Evolutionary conservation across 106 monocot genomes (phyloP), one percentile per base, ranked within the genome.

Genomic region (Phalaenopsis equestris): DNA sequence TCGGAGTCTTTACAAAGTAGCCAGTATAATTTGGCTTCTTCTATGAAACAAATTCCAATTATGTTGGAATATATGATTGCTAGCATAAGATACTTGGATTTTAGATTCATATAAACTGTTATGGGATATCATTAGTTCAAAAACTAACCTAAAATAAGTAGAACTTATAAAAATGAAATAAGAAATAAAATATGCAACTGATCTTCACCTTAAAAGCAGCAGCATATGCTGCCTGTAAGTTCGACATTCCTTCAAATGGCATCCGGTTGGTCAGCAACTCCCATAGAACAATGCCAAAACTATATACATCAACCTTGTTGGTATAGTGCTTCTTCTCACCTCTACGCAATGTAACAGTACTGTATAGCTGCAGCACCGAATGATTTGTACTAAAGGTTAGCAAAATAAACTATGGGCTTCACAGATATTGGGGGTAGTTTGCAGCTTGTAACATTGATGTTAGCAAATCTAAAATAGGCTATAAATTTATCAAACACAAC

Each of bases 161-260:
- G 10, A 39, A 38, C 38, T 24, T 64, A 0, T 23, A 7, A 68
- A 7, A 39, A 39, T 39, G 6, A 42, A 74, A 19, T 43, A 42
- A 43, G 45, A 14, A 0, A 73, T 41, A 74, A 74, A 12, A 42
- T 1, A 74, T 1, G 8, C 1, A 42, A 42, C 7, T 61, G 37
- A 75, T 47, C 67, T 58, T 84, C 42, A 98, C 98, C 98, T 98
- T 94, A 82, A 98, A 98, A 82, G 98, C 98, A 79, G 98, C 98
- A 78, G 98, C 98, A 87, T 98, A 98, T 17, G 98, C 94, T 75
- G 98, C 98, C 79, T 98, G 98, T 79, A 98, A 85, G 84, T 98
- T 94, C n/a, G 94, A 92, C 98, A 98, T 98, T 76, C 98, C 98
- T 75, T 98, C 98, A 85, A 98, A 98, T 67, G 98, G 98, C 98